These are phyloP conservation scores for Triticum monococcum DNA, from an alignment of 176 grass and related monocot species.

Conservation along the genomic window DNA sequence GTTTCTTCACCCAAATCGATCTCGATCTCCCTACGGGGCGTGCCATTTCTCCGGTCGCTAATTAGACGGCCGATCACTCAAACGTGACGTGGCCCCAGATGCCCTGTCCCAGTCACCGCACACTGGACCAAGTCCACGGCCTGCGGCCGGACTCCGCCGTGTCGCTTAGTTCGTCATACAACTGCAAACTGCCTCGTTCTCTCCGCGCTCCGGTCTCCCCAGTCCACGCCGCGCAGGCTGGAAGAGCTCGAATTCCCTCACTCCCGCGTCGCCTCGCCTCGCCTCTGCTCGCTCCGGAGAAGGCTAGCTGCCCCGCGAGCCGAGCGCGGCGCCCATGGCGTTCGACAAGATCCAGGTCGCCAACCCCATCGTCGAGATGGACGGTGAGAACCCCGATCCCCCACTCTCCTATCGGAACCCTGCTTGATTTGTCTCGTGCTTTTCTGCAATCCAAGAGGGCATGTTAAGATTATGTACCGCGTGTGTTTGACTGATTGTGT, in stretches of 20 bases:
- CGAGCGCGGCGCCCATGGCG: conserved; percentile 39
- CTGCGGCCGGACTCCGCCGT: background rate
- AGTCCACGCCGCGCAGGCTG: background rate
- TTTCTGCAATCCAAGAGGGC: background rate
- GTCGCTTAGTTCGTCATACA: background rate
- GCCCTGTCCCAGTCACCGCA: background rate
- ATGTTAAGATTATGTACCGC: background rate
- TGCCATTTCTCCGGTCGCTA: too few relatives aligned
- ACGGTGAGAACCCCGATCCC: conserved; percentile 46
- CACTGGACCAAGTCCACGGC: conserved; percentile 2
- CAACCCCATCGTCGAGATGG: conserved; percentile 86
- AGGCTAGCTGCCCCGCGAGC: background rate
- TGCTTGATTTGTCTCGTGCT: background rate
- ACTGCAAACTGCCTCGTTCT: background rate
- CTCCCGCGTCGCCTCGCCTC: background rate
- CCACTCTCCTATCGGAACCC: background rate
- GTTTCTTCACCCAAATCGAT: too few relatives aligned
- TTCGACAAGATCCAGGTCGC: conserved; percentile 62
- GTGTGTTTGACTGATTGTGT: background rate
- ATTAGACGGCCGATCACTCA: too few relatives aligned
- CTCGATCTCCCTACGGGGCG: too few relatives aligned
- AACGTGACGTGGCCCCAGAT: background rate
- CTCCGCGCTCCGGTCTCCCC: conserved; percentile 11
- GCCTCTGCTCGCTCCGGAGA: background rate
- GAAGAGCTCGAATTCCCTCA: conserved; percentile 3